Evolutionary conservation across 768 basidiomycete genomes (phyloP).

Genomic region (Serendipita sp.): DNA sequence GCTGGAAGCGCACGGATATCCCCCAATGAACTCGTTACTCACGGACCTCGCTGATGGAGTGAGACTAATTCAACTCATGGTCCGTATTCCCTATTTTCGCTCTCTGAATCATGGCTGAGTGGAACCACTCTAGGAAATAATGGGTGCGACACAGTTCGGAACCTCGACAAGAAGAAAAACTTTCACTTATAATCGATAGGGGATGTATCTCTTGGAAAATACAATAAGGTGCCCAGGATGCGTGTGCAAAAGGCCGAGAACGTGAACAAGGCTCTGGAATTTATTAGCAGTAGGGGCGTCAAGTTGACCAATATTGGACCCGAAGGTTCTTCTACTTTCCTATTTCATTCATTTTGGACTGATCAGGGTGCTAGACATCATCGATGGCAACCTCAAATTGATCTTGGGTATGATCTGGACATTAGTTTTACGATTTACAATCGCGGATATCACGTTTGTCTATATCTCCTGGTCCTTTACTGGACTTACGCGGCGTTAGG

Average conservation of each 20-base stretch:
- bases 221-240: slow-evolving; percentile 79
- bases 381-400: slow-evolving; percentile 95
- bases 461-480: background rate
- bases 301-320: slow-evolving; percentile 96
- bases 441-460: slow-evolving; percentile 88
- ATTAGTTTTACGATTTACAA: slow-evolving; percentile 89
- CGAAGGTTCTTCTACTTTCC: slow-evolving; percentile 41
- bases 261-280: slow-evolving; percentile 89
- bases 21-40: slow-evolving; percentile 77
- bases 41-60: slow-evolving; percentile 91
- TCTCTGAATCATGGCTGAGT: too few relatives aligned
- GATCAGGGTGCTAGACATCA: slow-evolving; percentile 52
- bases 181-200: slow-evolving; percentile 27
- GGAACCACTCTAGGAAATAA: too few relatives aligned
- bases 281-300: slow-evolving; percentile 84
- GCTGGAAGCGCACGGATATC: slow-evolving; percentile 68
- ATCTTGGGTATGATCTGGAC: slow-evolving; percentile 99
- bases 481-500: slow-evolving; percentile 26
- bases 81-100: slow-evolving; percentile 17
- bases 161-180: background rate
- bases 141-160: too few relatives aligned
- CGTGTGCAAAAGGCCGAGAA: slow-evolving; percentile 97
- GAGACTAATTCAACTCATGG: slow-evolving; percentile 88
- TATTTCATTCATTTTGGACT: slow-evolving; percentile 1
- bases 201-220: slow-evolving; percentile 83